Conservation (phyloP, 805 yeast species). For the Starmerella tilneyi region DNA sequence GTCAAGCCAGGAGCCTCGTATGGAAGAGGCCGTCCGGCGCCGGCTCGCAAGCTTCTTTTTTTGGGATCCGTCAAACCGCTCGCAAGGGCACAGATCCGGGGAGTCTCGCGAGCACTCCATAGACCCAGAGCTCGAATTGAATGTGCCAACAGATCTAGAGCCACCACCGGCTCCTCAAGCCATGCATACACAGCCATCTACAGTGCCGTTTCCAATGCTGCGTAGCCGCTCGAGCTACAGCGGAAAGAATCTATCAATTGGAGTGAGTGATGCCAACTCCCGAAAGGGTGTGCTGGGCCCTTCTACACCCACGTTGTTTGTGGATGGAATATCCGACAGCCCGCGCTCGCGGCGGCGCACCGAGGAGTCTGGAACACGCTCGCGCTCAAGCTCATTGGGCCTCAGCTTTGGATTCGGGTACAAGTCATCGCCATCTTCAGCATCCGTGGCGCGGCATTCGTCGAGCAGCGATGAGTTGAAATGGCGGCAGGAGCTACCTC, state of each 20-base stretch:
- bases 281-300: background rate
- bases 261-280: background rate
- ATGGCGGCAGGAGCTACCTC: slow-evolving; percentile 12
- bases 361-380: slow-evolving; percentile 3
- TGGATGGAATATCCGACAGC: background rate
- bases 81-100: background rate
- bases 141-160: slow-evolving; percentile 2
- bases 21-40: slow-evolving; percentile 1
- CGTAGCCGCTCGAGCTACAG: slow-evolving; percentile 6
- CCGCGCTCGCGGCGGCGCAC: slow-evolving; percentile 1
- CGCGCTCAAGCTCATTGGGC: slow-evolving; percentile 7
- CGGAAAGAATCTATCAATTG: background rate
- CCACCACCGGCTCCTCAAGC: slow-evolving; percentile 3
- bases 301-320: background rate
- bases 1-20: background rate
- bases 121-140: background rate
- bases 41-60: slow-evolving; percentile 6
- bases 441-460: slow-evolving; percentile 8
- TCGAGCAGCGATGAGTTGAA: slow-evolving; percentile 14
- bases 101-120: background rate
- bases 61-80: background rate
- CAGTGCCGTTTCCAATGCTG: slow-evolving; percentile 3
- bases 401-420: background rate
- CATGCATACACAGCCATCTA: background rate
- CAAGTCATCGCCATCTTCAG: background rate